Evolutionary conservation across 495 filamentous ascomycete species (phyloP), one percentile per base, ranked within the genome.

Genomic region (Amphirosellinia nigrospora): DNA sequence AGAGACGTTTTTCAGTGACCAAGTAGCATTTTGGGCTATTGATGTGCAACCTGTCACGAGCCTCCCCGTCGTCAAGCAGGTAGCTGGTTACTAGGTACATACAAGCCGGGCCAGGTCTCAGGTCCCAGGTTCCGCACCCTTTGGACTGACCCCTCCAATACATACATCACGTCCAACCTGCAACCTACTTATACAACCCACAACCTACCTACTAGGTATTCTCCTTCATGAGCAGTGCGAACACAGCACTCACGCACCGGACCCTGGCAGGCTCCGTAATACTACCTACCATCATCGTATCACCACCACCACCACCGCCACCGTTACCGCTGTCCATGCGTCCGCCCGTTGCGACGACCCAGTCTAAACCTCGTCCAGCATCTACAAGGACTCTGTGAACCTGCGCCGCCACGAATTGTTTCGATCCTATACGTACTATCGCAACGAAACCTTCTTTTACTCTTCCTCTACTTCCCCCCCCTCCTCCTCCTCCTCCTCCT

Each of bases 341-440:
- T 32, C 23, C 32, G 45, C 39, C 41, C 28, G 16, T 69, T 62
- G 66, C 66, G 66, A 69, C 58, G 30, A 23, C 56, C 59, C 56
- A 10, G 39, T 43, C 28, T 68, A 39, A 56, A 32, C 53, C 53
- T 19, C 7, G 13, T 11, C n/a, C 43, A 4, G 52, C 9, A 38
- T 48, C 39, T 30, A 13, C n/a, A n/a, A n/a, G n/a, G n/a, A n/a
- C 39, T 26, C 23, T 39, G 26, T 30, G 41, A 28, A 7, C 61
- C 61, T 43, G 39, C 55, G 28, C 56, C 53, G 36, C 60, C 53
- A n/a, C 39, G 41, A 56, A 34, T 10, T 28, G 30, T 38, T 26
- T 5, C 15, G 11, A 30, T 26, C 43, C 28, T 13, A 32, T 9
- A 55, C 48, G 39, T 28, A 11, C 56, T 34, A 43, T 32, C 56